phyloP scores from a whole-genome alignment of 257 asterid species.

The Nicotiana attenuata region DNA sequence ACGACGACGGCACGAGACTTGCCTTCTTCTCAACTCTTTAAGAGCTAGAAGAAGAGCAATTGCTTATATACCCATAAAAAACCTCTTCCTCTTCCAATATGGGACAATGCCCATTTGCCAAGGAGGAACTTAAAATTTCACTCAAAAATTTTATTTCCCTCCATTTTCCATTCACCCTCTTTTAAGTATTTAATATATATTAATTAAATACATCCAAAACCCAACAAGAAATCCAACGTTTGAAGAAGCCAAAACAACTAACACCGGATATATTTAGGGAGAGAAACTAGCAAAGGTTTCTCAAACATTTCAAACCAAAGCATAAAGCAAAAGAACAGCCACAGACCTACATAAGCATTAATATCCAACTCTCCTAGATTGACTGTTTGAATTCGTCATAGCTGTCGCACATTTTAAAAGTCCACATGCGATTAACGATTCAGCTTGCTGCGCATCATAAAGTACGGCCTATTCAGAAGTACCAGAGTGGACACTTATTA shows the following conservation, averaged over 20 bases:
- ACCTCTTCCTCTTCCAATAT: too few relatives aligned
- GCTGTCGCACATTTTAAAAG: constrained; percentile 91
- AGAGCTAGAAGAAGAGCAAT: too few relatives aligned
- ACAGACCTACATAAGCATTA: not conserved
- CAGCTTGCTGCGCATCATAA: constrained; percentile 66
- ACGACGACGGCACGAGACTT: too few relatives aligned
- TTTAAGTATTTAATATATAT: too few relatives aligned
- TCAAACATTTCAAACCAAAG: not conserved
- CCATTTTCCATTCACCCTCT: too few relatives aligned
- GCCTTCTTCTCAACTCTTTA: too few relatives aligned
- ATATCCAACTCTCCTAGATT: constrained; percentile 57
- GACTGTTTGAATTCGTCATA: constrained; percentile 72
- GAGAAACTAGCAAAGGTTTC: not conserved
- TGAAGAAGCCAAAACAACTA: not conserved
- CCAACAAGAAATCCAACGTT: not conserved
- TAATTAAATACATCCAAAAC: too few relatives aligned
- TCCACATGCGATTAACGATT: constrained; percentile 71
- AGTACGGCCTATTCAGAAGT: constrained; percentile 43
- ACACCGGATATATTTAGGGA: not conserved
- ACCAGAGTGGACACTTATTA: constrained; percentile 14
- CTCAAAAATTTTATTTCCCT: too few relatives aligned
- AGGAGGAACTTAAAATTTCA: too few relatives aligned
- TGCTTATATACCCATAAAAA: too few relatives aligned
- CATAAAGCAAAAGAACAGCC: not conserved
- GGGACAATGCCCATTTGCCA: too few relatives aligned